Percentiles rank a stretch among this genome's conserved stretches.
Conservation (phyloP, 2,329 filamentous ascomycete genomes). For the Penicillium sp. region DNA sequence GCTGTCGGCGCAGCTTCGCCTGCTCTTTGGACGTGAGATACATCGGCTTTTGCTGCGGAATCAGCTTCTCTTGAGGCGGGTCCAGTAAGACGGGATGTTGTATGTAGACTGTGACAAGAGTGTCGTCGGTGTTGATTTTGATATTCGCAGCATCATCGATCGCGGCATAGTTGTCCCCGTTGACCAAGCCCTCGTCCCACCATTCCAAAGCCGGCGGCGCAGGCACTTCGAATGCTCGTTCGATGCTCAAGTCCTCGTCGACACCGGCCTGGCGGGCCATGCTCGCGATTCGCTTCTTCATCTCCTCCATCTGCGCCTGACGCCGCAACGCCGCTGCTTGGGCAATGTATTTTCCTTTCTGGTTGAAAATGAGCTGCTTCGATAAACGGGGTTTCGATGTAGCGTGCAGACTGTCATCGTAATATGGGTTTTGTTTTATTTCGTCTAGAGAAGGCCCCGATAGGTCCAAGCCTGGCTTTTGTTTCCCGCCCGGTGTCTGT, state of each 20-base stretch:
- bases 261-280: conserved; percentile 86
- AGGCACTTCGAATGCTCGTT: conserved; percentile 84
- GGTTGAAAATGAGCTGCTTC: conserved; percentile 80
- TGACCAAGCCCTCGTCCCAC: conserved; percentile 90
- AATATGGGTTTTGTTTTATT: conserved; percentile 73
- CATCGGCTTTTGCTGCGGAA: conserved; percentile 79
- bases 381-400: conserved; percentile 64
- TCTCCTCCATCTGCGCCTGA: conserved; percentile 83
- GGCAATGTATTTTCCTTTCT: conserved; percentile 95
- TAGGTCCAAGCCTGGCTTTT: conserved; percentile 53
- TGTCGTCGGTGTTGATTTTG: conserved; percentile 73
- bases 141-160: conserved; percentile 63
- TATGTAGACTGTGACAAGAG: conserved; percentile 83
- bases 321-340: conserved; percentile 85
- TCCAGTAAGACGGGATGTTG: conserved; percentile 90
- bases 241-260: conserved; percentile 82
- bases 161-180: conserved; percentile 68
- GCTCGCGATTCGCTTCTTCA: conserved; percentile 90
- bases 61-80: conserved; percentile 82
- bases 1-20: conserved; percentile 82
- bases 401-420: conserved; percentile 63
- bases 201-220: conserved; percentile 86
- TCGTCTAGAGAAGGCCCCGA: conserved; percentile 57
- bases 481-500: conserved; percentile 36
- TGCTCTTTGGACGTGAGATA: conserved; percentile 88